phyloP scores from a whole-genome alignment of 2,329 filamentous ascomycete species.

The Calycina marina region DNA sequence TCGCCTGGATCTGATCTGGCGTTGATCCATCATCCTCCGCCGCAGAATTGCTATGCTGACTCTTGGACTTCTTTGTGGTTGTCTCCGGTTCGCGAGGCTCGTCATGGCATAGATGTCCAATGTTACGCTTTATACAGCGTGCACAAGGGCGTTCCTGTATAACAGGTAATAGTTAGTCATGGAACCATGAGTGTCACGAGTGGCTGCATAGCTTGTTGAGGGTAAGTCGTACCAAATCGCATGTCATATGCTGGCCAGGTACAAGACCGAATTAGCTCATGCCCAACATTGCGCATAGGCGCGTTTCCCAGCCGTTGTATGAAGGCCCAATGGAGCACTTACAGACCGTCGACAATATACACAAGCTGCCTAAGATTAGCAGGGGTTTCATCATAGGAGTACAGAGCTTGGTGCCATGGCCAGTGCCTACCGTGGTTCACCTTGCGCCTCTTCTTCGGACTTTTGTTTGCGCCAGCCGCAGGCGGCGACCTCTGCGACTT shows the following conservation, averaged over 20 bases:
- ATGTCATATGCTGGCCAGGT: slow-evolving; percentile 66
- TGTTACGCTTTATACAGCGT: slow-evolving; percentile 95
- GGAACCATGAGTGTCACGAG: slow-evolving; percentile 19
- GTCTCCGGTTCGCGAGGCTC: slow-evolving; percentile 75
- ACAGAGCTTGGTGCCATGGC: slow-evolving; percentile 13
- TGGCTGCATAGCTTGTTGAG: slow-evolving; percentile 17
- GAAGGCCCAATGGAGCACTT: slow-evolving; percentile 35
- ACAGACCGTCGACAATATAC: slow-evolving; percentile 84
- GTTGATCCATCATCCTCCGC: slow-evolving; percentile 45
- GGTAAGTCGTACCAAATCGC: slow-evolving; percentile 58
- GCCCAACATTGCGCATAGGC: slow-evolving; percentile 20
- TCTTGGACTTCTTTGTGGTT: slow-evolving; percentile 58
- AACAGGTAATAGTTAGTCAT: slow-evolving; percentile 19
- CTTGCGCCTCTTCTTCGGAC: slow-evolving; percentile 74
- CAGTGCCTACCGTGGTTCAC: slow-evolving; percentile 61
- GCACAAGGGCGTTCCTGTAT: slow-evolving; percentile 84
- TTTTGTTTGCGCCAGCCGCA: slow-evolving; percentile 28
- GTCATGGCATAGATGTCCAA: slow-evolving; percentile 95
- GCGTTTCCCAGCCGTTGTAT: slow-evolving; percentile 18
- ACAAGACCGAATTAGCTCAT: slow-evolving; percentile 23
- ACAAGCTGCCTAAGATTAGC: slow-evolving; percentile 45
- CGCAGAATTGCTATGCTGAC: slow-evolving; percentile 38
- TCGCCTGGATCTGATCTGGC: slow-evolving; percentile 33
- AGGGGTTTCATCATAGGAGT: slow-evolving; percentile 18
- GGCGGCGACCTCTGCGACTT: slow-evolving; percentile 21